Conservation (phyloP, 352 stramenopile species). For the Pythium dissimile region DNA sequence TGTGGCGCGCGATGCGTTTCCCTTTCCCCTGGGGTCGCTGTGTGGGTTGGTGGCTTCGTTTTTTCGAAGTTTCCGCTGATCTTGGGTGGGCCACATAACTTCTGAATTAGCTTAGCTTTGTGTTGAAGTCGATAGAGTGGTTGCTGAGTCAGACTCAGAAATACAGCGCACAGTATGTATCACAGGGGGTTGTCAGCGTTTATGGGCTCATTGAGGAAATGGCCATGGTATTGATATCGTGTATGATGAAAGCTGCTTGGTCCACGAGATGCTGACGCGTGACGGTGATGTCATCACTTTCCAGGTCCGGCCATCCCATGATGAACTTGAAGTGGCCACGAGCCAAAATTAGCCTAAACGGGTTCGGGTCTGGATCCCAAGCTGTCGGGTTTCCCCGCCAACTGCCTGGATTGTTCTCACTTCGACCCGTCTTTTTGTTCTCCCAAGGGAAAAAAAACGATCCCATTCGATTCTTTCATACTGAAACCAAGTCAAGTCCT, state of each 20-base stretch:
- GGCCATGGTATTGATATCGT: too few relatives aligned
- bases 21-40: too few relatives aligned
- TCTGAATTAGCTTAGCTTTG: background rate
- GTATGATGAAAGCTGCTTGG: too few relatives aligned
- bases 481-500: constrained; percentile 15
- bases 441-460: constrained; percentile 8
- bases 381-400: too few relatives aligned
- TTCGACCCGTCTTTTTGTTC: constrained; percentile 1
- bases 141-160: too few relatives aligned
- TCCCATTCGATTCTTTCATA: constrained; percentile 6
- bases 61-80: constrained; percentile 6
- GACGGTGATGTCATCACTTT: too few relatives aligned
- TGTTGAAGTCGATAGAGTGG: background rate
- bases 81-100: background rate
- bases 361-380: constrained; percentile 1
- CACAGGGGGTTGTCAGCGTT: too few relatives aligned
- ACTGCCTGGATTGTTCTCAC: background rate
- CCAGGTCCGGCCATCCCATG: background rate
- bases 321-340: background rate
- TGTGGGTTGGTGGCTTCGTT: too few relatives aligned
- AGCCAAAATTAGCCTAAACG: background rate
- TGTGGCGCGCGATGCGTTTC: too few relatives aligned
- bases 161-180: too few relatives aligned
- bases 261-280: too few relatives aligned
- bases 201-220: too few relatives aligned